Percentiles rank a stretch among this genome's conserved stretches.
These are phyloP conservation scores for Halenospora varia DNA, from an alignment of 495 filamentous ascomycete species.

Conservation along the genomic window DNA sequence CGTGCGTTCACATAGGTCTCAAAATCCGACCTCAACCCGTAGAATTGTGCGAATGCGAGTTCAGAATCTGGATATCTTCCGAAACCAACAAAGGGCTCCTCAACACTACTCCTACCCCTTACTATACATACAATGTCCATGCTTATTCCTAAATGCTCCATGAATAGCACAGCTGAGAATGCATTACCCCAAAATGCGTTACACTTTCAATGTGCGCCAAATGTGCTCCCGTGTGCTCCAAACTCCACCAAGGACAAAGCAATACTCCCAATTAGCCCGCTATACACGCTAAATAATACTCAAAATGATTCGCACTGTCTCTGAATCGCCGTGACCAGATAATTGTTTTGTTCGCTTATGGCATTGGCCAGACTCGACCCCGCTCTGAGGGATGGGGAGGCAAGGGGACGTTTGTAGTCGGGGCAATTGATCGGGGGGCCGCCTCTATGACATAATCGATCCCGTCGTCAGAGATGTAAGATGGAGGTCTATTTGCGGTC, in stretches of 20 bases:
- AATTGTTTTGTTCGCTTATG: not conserved
- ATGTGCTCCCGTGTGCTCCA: not conserved
- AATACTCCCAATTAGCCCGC: not conserved
- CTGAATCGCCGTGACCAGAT: not conserved
- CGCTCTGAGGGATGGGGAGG: constrained; percentile 42
- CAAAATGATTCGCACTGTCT: not conserved
- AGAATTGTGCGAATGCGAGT: not conserved
- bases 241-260: constrained; percentile 1
- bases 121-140: not conserved
- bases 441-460: constrained; percentile 64
- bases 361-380: constrained; percentile 20
- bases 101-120: not conserved
- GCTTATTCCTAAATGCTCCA: not conserved
- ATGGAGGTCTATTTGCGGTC: constrained; percentile 54
- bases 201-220: not conserved
- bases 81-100: not conserved
- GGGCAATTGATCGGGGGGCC: constrained; percentile 48
- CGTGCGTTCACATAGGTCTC: not conserved
- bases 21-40: too few species aligned
- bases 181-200: not conserved
- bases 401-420: constrained; percentile 36
- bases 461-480: constrained; percentile 68
- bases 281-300: not conserved
- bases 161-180: not conserved
- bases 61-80: not conserved